Evolutionary conservation across 2,329 filamentous ascomycete species (phyloP), one percentile per base, ranked within the genome.

Genomic region (Trematosphaeria pertusa): DNA sequence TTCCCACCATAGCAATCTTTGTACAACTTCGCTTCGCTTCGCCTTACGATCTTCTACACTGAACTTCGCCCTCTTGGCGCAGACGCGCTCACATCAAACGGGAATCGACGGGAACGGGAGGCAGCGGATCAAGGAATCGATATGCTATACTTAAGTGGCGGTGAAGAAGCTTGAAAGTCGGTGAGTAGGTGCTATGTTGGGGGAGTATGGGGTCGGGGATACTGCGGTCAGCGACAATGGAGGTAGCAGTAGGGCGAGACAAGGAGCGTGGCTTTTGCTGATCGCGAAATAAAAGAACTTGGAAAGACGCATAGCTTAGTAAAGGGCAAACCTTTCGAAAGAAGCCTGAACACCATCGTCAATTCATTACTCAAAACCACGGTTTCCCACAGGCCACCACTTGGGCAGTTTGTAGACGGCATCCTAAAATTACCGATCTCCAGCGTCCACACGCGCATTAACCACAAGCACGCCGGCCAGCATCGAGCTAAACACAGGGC

Each of bases 121-220:
- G 14, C n/a, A 38, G 1, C 14, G n/a, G 15, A 36, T 11, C 34
- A 35, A 35, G 30, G 31, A 20, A 36, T 19, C 33, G 36, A 15
- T 8, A 6, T 12, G 9, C 21, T 4, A 26, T 17, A 15, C 20
- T 26, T 12, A 21, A 36, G 35, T 52, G 43, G 52, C 53, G 53
- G 53, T 56, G 49, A 53, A 40, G 37, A 48, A 18, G 8, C 30
- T 8, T 44, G 46, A 52, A 52, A 48, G 52, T 52, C 52, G 52
- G 52, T 56, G 52, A 47, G 31, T 18, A 28, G 21, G 8, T 48
- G 32, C 43, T 40, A 51, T 46, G 37, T 38, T 43, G 38, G 46
- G 47, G 26, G 14, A 10, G 7, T n/a, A n/a, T n/a, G n/a, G n/a
- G n/a, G n/a, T n/a, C n/a, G n/a, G n/a, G n/a, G n/a, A n/a, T n/a